Conservation (phyloP, 164 flowering plant species). For the grape (Vitis vinifera) region DNA sequence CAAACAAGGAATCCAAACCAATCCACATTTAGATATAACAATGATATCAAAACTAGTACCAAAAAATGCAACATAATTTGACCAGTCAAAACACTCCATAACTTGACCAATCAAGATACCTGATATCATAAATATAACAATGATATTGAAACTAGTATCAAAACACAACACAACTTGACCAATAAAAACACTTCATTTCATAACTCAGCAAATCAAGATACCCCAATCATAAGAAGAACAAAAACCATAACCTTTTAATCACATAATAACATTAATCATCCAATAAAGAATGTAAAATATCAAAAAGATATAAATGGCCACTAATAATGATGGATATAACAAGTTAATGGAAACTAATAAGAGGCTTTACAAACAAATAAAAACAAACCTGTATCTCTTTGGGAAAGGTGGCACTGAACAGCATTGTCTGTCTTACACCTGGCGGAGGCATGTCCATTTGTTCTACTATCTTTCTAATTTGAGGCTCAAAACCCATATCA, state of each 20-base stretch:
- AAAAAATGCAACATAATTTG: too few species aligned
- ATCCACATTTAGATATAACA: too few species aligned
- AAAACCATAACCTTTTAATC: too few species aligned
- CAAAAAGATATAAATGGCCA: too few species aligned
- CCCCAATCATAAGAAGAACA: too few species aligned
- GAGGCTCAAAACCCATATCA: conserved; percentile 90
- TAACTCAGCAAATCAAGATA: not conserved
- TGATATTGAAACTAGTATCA: not conserved
- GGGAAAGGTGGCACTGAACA: conserved; percentile 84
- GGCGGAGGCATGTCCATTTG: conserved; percentile 82
- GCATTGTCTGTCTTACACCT: conserved; percentile 68
- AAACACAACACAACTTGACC: not conserved
- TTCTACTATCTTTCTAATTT: conserved; percentile 77
- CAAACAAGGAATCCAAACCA: too few species aligned
- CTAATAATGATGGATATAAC: not conserved
- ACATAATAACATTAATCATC: too few species aligned
- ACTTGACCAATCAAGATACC: too few species aligned
- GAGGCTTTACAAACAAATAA: not conserved
- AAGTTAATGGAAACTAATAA: not conserved
- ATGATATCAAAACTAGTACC: too few species aligned
- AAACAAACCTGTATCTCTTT: conserved; percentile 72
- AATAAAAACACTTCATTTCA: not conserved
- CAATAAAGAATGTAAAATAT: too few species aligned
- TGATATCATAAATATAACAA: too few species aligned
- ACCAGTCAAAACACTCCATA: too few species aligned